Base-by-base conservation (phyloP, 768 basidiomycete species). In the Kwoniella heveanensis region DNA sequence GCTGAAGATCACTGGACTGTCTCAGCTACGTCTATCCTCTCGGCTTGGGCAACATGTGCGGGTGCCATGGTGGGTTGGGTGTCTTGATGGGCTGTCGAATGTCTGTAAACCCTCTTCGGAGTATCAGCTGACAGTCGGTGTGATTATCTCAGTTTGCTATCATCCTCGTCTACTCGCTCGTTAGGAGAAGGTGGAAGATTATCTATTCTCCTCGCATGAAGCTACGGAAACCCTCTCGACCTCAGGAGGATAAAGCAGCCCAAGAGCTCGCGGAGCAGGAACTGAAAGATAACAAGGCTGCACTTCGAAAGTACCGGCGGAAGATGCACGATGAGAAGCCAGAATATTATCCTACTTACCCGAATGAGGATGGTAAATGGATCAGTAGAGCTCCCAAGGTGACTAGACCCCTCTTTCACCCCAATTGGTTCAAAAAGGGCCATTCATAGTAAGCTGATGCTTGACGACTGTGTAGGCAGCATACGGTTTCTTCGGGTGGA, bases 1-100 rank as follows among this genome's bases (percentile, higher is more conserved):
- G 70, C 74, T 3, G 67, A 76, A 49, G 52, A 63, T 44, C 72
- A 71, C 46, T 76, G 66, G 66, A 69, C 71, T 39, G 70, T 71
- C 46, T 64, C 60, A 8, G 69, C 67, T 5, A 60, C 63, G 2
- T 73, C 70, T 8, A 61, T 76, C 12, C 56, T 76, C 15, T 61
- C 62, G 17, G 71, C 74, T 5, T 76, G 74, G 74, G 62, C 30
- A 37, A 25, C 69, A 21, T 68, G 68, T 2, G 46, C 59, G 15
- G 27, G 67, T 10, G 74, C 62, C n/a, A 56, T 63, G n/a, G 74
- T 76, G 50, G 63, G 74, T 70, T 32, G n/a, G n/a, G n/a, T n/a
- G n/a, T n/a, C n/a, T n/a, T n/a, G n/a, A n/a, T n/a, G n/a, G n/a
- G n/a, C n/a, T n/a, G n/a, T n/a, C n/a, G n/a, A n/a, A n/a, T n/a